Percentiles rank a stretch among this genome's conserved stretches.
phyloP scores from a whole-genome alignment of 495 filamentous ascomycete genomes.

The Neurospora terricola region DNA sequence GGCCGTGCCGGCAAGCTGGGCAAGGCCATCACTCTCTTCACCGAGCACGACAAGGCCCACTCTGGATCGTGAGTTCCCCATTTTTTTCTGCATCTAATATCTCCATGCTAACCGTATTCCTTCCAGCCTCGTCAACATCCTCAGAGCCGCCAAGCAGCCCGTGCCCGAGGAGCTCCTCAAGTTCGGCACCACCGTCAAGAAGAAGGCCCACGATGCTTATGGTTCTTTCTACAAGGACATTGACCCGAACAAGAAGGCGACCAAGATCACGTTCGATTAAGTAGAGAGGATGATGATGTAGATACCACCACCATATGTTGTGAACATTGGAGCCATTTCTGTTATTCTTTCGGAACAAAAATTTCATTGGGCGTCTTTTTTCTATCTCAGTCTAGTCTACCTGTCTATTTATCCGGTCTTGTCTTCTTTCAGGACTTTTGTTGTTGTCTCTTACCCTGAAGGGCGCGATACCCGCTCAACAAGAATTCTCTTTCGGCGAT shows the following conservation, averaged over 20 bases:
- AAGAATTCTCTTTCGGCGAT: slow-evolving; percentile 52
- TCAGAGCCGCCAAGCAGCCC: slow-evolving; percentile 77
- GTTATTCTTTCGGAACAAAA: slow-evolving; percentile 12
- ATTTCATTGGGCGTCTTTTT: neutral
- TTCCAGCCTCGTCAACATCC: slow-evolving; percentile 68
- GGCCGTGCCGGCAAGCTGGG: slow-evolving; percentile 86
- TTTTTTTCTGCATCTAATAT: neutral
- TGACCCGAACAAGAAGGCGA: slow-evolving; percentile 67
- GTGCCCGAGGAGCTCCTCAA: slow-evolving; percentile 83
- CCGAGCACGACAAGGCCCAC: slow-evolving; percentile 81
- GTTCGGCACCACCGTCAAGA: slow-evolving; percentile 97
- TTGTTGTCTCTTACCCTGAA: slow-evolving; percentile 20
- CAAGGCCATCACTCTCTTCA: slow-evolving; percentile 88
- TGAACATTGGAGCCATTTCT: slow-evolving; percentile 1
- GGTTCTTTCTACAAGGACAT: slow-evolving; percentile 86
- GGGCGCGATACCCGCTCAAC: slow-evolving; percentile 34
- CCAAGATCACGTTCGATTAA: slow-evolving; percentile 89
- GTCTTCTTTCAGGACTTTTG: neutral
- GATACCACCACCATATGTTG: neutral
- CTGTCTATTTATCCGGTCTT: neutral
- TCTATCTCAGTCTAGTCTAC: neutral
- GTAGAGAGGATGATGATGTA: neutral
- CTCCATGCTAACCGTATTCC: neutral
- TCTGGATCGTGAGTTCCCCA: slow-evolving; percentile 61
- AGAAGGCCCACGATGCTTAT: slow-evolving; percentile 89